Percentiles rank a stretch among this genome's conserved stretches.
phyloP scores from a whole-genome alignment of 495 filamentous ascomycete genomes.

The Penicillium crystallinum region DNA sequence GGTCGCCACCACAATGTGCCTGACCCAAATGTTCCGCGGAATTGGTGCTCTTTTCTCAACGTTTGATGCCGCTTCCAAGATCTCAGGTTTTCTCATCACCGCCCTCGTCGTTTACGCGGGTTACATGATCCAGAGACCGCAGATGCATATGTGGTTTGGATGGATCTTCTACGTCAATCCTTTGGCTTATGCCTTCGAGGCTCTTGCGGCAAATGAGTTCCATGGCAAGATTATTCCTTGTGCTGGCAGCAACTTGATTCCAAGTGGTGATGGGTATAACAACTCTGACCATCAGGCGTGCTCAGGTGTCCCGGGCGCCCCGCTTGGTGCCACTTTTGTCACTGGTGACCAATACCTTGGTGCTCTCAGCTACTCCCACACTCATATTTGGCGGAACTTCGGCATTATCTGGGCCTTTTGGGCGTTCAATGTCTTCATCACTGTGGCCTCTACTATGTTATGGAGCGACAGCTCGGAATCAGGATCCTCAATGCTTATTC shows the following conservation, averaged over 20 bases:
- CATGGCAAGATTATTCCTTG: slow-evolving; percentile 44
- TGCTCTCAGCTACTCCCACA: slow-evolving; percentile 49
- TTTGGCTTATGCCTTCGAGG: slow-evolving; percentile 36
- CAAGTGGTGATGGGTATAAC: slow-evolving; percentile 22
- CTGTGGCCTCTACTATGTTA: slow-evolving; percentile 34
- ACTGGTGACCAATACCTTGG: slow-evolving; percentile 47
- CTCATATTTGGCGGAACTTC: slow-evolving; percentile 59
- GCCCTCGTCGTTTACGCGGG: slow-evolving; percentile 41
- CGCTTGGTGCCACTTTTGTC: slow-evolving; percentile 43
- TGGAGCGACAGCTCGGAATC: slow-evolving; percentile 28
- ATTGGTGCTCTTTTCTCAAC: slow-evolving; percentile 37
- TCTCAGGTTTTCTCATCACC: slow-evolving; percentile 38
- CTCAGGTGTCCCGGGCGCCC: slow-evolving; percentile 49
- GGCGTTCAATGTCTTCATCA: slow-evolving; percentile 46
- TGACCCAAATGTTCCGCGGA: slow-evolving; percentile 44
- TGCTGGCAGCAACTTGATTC: slow-evolving; percentile 29
- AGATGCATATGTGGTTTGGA: slow-evolving; percentile 44
- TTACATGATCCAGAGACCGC: slow-evolving; percentile 34
- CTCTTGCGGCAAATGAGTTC: slow-evolving; percentile 51
- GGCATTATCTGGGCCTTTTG: slow-evolving; percentile 58
- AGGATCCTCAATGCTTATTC: slow-evolving; percentile 33
- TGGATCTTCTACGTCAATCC: slow-evolving; percentile 44
- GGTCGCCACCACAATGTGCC: slow-evolving; percentile 44
- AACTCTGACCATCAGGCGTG: slow-evolving; percentile 40
- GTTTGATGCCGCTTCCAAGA: slow-evolving; percentile 37